Percentiles rank a stretch among this genome's conserved stretches.
phyloP scores from a whole-genome alignment of 2,329 filamentous ascomycete species.

The Domatiomyces globalis region DNA sequence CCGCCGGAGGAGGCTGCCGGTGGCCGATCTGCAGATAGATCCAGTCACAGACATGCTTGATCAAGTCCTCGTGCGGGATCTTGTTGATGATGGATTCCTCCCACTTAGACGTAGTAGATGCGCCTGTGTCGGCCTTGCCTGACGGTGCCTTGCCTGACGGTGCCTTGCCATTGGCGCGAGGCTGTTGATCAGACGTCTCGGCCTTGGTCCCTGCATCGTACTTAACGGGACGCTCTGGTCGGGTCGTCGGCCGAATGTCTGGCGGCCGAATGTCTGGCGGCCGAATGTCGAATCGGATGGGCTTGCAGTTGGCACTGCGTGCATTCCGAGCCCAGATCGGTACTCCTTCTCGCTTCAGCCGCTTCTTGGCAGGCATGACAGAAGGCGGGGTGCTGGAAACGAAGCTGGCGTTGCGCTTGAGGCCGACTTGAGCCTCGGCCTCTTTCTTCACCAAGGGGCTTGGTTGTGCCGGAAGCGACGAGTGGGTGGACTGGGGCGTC shows the following conservation, averaged over 20 bases:
- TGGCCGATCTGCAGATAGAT: constrained; percentile 51
- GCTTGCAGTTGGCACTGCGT: constrained; percentile 21
- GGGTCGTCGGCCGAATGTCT: constrained; percentile 5
- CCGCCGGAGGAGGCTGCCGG: constrained; percentile 39
- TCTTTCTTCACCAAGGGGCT: constrained; percentile 6
- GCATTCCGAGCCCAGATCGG: constrained; percentile 38
- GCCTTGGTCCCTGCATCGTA: constrained; percentile 16
- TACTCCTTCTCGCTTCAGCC: constrained; percentile 37
- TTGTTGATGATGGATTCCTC: constrained; percentile 52
- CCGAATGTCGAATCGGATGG: constrained; percentile 10
- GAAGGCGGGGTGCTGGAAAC: constrained; percentile 15
- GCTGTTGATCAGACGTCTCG: constrained; percentile 8
- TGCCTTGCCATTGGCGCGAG: constrained; percentile 19
- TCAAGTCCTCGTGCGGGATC: constrained; percentile 59
- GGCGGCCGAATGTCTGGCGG: neutral
- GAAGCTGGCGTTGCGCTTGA: constrained; percentile 17
- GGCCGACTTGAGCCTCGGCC: neutral
- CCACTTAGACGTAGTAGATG: constrained; percentile 21
- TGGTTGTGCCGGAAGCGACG: constrained; percentile 7
- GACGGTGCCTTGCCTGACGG: constrained; percentile 14
- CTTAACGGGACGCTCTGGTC: constrained; percentile 9
- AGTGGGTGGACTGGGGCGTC: constrained; percentile 10
- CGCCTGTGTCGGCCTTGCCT: constrained; percentile 8
- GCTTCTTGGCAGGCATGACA: constrained; percentile 33
- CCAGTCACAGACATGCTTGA: constrained; percentile 67